Evolutionary conservation across 129 eudicot species (phyloP), one percentile per base, ranked within the genome.

Genomic region (Chrysanthemum seticuspe): DNA sequence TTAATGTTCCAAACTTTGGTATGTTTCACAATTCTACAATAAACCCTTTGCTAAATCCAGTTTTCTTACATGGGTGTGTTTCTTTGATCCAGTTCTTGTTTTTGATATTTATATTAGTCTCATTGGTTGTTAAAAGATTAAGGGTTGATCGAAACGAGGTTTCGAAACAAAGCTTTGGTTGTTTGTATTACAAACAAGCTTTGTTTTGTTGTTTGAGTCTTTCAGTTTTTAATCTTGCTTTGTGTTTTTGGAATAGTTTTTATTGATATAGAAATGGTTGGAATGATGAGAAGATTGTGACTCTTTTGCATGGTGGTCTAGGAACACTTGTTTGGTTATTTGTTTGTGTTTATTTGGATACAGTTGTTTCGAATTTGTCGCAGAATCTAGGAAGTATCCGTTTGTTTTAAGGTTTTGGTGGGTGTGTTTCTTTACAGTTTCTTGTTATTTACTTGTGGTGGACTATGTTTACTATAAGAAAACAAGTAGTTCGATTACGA

Each of bases 241-340:
- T 87, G 16, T 87, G 89, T 77, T 79, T 86, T 6, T 78, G 86
- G 72, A 70, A 75, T 74, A 71, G 77, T 23, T 90, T 93, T 8
- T 89, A 80, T 78, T 93, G 92, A 96, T 86, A 86, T 72, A 78
- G 49, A 70, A 87, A 21, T 81, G 97, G 92, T 10, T 90, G 92
- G 98, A 74, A 76, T 65, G 89, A 87, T 73, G 92, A 85, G 78
- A 89, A 87, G 74, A 76, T 84, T 40, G 68, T 83, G 0, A 81
- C 87, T 68, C 68, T 84, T 51, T 68, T 72, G 74, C 86, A 92
- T 87, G 78, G 79, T 65, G 76, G 67, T 21, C 61, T 83, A 5
- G 85, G 77, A 76, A 29, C 85, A 34, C 25, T 23, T 23, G 25
- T 23, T 23, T 23, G 25, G 25, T 23, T 23, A 23, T 23, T 23